Evolutionary conservation across 495 filamentous ascomycete species (phyloP).

Genomic region (Oidiodendron maius): DNA sequence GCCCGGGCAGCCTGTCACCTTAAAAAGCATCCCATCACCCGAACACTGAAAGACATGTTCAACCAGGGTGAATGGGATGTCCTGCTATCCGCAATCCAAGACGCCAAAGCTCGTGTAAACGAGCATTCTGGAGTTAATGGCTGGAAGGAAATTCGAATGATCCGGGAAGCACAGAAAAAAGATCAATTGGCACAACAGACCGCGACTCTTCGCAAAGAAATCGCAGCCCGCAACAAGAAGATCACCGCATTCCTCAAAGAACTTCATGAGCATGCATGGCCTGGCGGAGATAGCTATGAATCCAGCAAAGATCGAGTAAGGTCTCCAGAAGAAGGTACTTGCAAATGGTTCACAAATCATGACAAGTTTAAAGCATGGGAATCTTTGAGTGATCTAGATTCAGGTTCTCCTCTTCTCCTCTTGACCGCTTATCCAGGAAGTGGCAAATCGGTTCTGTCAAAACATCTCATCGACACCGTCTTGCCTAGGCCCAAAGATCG

Average conservation of each 20-base stretch:
- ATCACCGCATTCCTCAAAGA: background rate
- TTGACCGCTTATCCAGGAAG: slow-evolving; percentile 36
- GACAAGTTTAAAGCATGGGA: slow-evolving; percentile 24
- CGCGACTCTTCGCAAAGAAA: background rate
- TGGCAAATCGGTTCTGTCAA: slow-evolving; percentile 34
- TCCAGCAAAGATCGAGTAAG: slow-evolving; percentile 7
- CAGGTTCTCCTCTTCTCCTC: slow-evolving; percentile 29
- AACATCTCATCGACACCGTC: slow-evolving; percentile 24
- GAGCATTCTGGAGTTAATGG: background rate
- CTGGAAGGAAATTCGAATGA: background rate
- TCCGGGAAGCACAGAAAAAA: background rate
- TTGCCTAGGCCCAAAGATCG: slow-evolving; percentile 11
- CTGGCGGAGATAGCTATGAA: background rate
- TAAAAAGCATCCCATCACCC: background rate
- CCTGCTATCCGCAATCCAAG: background rate
- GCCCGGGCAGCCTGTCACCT: slow-evolving; percentile 1
- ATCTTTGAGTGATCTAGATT: slow-evolving; percentile 7
- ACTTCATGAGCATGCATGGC: slow-evolving; percentile 1
- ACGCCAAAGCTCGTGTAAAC: background rate
- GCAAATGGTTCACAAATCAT: slow-evolving; percentile 32
- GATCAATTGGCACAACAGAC: background rate
- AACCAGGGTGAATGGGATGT: slow-evolving; percentile 2
- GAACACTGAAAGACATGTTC: background rate
- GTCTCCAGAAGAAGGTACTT: slow-evolving; percentile 21
- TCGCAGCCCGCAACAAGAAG: background rate